Conservation (phyloP, 139 green algal species). For the Tetradesmus lagerheimii region DNA sequence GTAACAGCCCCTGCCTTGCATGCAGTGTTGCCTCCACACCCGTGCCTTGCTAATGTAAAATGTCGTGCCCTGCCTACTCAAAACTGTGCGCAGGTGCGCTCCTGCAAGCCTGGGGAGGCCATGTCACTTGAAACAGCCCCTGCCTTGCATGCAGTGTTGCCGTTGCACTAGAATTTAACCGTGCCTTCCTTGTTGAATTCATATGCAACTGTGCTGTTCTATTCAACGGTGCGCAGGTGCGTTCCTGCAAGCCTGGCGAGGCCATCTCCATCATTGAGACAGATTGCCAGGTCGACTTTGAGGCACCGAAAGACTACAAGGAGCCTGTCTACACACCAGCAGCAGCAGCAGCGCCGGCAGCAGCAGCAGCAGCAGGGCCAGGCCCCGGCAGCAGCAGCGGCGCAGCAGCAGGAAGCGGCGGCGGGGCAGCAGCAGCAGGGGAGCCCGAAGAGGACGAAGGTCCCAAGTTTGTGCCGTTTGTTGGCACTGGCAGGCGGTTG, state of each 20-base stretch:
- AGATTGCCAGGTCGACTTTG: slow-evolving; percentile 98
- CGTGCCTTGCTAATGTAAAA: no score
- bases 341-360: slow-evolving; percentile 12
- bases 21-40: no score
- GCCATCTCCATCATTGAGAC: slow-evolving; percentile 98
- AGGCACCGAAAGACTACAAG: slow-evolving; percentile 96
- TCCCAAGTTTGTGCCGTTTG: slow-evolving; percentile 85
- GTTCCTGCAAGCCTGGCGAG: slow-evolving; percentile 83
- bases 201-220: no score
- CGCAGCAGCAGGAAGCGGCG: background rate
- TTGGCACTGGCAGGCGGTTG: slow-evolving; percentile 77
- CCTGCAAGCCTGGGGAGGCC: slow-evolving; percentile 86
- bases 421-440: slow-evolving; percentile 11
- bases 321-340: slow-evolving; percentile 73
- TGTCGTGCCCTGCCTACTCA: no score
- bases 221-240: slow-evolving; percentile 55
- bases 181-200: no score
- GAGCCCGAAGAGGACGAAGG: slow-evolving; percentile 57
- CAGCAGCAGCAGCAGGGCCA: slow-evolving; percentile 28
- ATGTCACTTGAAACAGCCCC: slow-evolving; percentile 56
- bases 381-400: slow-evolving; percentile 30
- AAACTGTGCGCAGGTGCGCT: slow-evolving; percentile 57
- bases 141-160: no score
- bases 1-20: no score
- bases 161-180: no score